Evolutionary conservation across 2,329 filamentous ascomycete genomes (phyloP).

Genomic region (Cercospora sojina): DNA sequence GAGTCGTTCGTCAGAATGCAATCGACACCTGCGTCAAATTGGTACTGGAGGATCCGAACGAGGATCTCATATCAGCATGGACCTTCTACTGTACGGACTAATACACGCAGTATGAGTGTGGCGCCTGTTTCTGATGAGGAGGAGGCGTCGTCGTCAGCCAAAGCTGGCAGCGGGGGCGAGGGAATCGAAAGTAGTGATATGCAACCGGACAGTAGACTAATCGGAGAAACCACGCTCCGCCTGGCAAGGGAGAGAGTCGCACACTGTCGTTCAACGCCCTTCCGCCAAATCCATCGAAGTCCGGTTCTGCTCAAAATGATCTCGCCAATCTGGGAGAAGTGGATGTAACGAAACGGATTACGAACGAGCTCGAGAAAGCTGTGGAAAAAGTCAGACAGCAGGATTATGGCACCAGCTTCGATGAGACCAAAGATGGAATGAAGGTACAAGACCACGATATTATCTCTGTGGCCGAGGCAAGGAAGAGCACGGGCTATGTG

Average conservation of each 20-base stretch:
- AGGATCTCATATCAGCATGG: constrained; percentile 80
- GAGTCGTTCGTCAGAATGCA: constrained; percentile 79
- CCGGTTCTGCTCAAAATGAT: constrained; percentile 26
- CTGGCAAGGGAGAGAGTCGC: constrained; percentile 30
- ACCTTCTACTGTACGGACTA: constrained; percentile 72
- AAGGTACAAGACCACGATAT: constrained; percentile 65
- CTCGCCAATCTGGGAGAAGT: constrained; percentile 45
- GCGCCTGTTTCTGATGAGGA: constrained; percentile 35
- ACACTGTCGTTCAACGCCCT: constrained; percentile 59
- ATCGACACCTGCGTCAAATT: constrained; percentile 86
- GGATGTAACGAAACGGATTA: constrained; percentile 64
- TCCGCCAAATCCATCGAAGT: constrained; percentile 48
- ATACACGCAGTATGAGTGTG: constrained; percentile 72
- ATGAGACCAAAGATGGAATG: constrained; percentile 24
- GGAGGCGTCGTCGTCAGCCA: constrained; percentile 30
- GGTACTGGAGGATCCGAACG: constrained; percentile 73
- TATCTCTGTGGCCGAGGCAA: constrained; percentile 80
- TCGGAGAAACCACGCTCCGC: constrained; percentile 22
- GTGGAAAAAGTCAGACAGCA: constrained; percentile 48
- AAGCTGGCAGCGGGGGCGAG: neutral
- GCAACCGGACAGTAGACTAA: constrained; percentile 14
- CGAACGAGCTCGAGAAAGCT: constrained; percentile 72
- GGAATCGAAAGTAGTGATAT: constrained; percentile 20
- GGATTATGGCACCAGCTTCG: constrained; percentile 31
- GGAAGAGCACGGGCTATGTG: constrained; percentile 78